These are phyloP conservation scores for Leishmania major DNA, from an alignment of 208 protist genomes.

Conservation along the genomic window DNA sequence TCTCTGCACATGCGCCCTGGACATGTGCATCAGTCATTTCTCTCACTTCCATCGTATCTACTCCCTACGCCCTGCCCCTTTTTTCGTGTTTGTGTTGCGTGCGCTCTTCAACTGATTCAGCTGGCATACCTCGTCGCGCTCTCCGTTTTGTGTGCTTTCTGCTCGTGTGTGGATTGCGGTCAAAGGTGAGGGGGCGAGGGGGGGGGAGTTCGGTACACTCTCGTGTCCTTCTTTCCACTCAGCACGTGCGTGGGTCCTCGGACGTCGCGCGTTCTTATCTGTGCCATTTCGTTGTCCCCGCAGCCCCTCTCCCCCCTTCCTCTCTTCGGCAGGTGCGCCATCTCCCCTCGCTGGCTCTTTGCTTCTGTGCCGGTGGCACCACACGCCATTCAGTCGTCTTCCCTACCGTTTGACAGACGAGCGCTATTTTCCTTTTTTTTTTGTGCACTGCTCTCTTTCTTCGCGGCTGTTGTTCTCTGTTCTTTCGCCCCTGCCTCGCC, in stretches of 20 bases:
- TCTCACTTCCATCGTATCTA: not conserved
- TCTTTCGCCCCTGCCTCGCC: not conserved
- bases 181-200: not conserved
- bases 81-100: not conserved
- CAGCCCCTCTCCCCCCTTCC: not conserved
- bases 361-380: not conserved
- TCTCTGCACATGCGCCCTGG: not conserved
- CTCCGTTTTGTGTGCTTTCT: not conserved
- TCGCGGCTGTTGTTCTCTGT: not conserved
- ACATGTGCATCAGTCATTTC: not conserved
- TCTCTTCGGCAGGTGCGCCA: not conserved
- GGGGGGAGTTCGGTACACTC: not conserved
- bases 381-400: not conserved
- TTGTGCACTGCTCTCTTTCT: not conserved
- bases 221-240: not conserved
- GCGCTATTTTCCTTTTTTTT: not conserved
- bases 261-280: not conserved
- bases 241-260: not conserved
- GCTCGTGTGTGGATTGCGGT: not conserved
- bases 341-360: not conserved
- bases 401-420: not conserved
- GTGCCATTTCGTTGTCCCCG: not conserved
- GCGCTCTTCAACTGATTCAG: not conserved
- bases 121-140: not conserved
- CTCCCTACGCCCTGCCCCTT: not conserved